Base-by-base conservation (phyloP, 2,329 filamentous ascomycete species). In the Ceratocystis eucalypticola region DNA sequence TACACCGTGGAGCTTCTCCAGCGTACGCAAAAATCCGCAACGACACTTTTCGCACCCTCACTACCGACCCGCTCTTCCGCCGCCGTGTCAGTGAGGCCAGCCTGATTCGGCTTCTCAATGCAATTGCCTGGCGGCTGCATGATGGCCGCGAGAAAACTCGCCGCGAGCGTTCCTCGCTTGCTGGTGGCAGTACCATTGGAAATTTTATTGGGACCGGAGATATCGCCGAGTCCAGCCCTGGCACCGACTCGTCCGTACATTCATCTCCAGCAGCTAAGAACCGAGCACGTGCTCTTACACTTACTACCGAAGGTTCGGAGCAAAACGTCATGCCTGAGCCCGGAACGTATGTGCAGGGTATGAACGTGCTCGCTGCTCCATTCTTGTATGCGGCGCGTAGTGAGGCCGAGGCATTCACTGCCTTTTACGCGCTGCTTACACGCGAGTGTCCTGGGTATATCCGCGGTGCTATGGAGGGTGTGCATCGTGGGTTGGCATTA, bases 21-120 rank as follows among this genome's bases (percentile, higher is more conserved):
- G 92, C 91, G 59, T 96, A 99, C 77, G 86, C 90, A 72, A 99
- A 99, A 78, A 99, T 99, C 74, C 89, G 92, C 74, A 96, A 99
- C 76, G 94, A 99, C 75, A 96, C 94, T 50, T 97, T 97, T 75
- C 90, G 94, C 71, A 99, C 94, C 0, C 81, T 99, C 65, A 94
- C 94, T 41, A 96, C 93, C 64, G 94, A 99, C 73, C 92, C 93
- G n/a, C 84, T 99, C 45, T 99, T 97, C 80, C 89, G 94, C 69
- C 86, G 94, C 41, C 88, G 93, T 67, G 94, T 99, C 68, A 96
- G 91, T 67, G 94, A 99, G 76, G 95, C 95, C 69, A 96, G 89
- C 75, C 79, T 99, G 53, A 97, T 96, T 68, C 89, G 94, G 12
- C 83, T 99, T 3, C 84, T 99, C 67, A 99, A 99, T 74, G 94